Evolutionary conservation across 345 rosid genomes (phyloP), one percentile per base, ranked within the genome.

Genomic region (Chamaenerion angustifolium): DNA sequence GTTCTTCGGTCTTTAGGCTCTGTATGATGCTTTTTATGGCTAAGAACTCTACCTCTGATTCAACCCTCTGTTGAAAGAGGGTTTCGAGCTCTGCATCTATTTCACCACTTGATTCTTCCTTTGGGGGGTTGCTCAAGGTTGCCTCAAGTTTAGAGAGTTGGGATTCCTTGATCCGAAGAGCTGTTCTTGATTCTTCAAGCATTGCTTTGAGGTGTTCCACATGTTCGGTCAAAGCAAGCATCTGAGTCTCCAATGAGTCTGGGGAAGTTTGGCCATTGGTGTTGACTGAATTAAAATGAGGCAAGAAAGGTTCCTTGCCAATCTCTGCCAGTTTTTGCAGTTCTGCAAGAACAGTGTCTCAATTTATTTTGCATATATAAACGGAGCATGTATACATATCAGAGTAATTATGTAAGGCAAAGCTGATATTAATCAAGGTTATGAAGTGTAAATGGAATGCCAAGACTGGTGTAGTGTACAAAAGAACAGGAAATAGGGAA

Each of bases 31-130:
- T 68, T 12, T 58, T 53, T 56, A 80, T 66, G 49, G 73, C 64
- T 31, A 87, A 59, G 74, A 70, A 72, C 65, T 77, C 86, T 6
- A 92, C 60, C 76, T 92, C 96, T 42, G 84, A 83, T 67, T 82
- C 84, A 3, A 87, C 71, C 80, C 77, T 87, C 63, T 75, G 82
- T 74, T 49, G 69, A 67, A 82, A 84, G 23, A 79, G 68, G 41
- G 67, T 69, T 63, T 84, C 96, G 7, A 80, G 55, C 54, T 71
- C 75, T 0, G 51, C 52, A 71, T 76, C 87, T 48, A 67, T 60
- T 67, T 71, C 83, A 40, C 47, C 16, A 42, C 40, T 40, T 16
- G 73, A 53, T 66, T 70, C 76, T 69, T 59, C 75, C 70, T 57
- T 59, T 8, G 42, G 40, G 37, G 37, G 37, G 37, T 31, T 31